Base-by-base conservation (phyloP, 2,329 filamentous ascomycete species). In the Botrytis hyacinthi region DNA sequence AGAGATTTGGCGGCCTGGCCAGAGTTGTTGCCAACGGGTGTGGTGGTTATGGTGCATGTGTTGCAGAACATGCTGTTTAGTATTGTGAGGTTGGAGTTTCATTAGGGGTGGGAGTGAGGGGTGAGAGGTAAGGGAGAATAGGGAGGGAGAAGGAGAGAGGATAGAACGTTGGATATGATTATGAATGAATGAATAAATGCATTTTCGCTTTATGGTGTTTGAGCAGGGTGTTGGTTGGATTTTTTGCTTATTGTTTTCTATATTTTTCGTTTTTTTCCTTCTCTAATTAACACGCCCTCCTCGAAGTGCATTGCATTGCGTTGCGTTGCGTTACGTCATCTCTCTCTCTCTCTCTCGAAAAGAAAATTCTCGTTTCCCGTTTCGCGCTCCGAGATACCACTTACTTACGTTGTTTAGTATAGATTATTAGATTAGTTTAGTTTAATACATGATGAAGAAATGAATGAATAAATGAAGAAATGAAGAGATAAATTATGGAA, bases 51-150 rank as follows among this genome's bases (percentile, higher is more conserved):
- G 83, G 83, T 92, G 80, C 90, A 92, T 78, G 90, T 92, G 69
- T 79, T 92, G 81, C 90, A 92, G 82, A 92, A 92, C 80, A 92
- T 92, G 90, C 81, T 92, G 73, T 92, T 92, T 82, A 90, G 88
- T 63, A 92, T 92, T 78, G 87, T 91, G 51, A 86, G 90, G 76
- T 82, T 92, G 78, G 86, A 88, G 76, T 92, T 92, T 74, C 77
- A 80, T 72, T 81, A 74, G 32, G 40, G n/a, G n/a, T 54, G n/a
- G n/a, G 14, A n/a, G 12, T 6, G 2, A 3, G 32, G 6, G 14
- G 0, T 18, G 22, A 37, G 12, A 16, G 6, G 12, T 42, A 16
- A 4, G 12, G 14, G 40, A 16, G 40, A 40, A 40, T 40, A 3
- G 2, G 20, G 32, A 37, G 10, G 7, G 2, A 14, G 54, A 20